These are phyloP conservation scores for Apiospora phragmitis DNA, from an alignment of 2,329 filamentous ascomycete species.

Conservation along the genomic window DNA sequence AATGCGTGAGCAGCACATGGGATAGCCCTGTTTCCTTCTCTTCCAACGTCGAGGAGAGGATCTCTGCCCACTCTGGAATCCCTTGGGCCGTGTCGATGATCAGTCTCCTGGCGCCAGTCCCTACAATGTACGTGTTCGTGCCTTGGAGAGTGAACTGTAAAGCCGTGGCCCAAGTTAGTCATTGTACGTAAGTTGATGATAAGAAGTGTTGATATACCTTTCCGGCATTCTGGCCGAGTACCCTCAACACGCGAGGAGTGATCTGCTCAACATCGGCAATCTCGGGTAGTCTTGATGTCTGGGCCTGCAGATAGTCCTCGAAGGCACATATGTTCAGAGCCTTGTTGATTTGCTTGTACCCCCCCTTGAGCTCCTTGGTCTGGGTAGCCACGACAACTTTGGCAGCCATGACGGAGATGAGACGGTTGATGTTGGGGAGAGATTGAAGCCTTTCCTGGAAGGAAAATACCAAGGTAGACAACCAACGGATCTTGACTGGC, in stretches of 20 bases:
- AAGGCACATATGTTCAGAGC: constrained; percentile 16
- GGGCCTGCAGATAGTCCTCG: not conserved
- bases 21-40: too few species aligned
- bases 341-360: constrained; percentile 49
- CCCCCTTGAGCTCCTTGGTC: too few species aligned
- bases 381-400: too few species aligned
- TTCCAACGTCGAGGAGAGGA: too few species aligned
- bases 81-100: constrained; percentile 92
- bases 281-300: not conserved
- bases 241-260: not conserved
- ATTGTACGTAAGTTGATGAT: too few species aligned
- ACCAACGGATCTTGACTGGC: too few species aligned
- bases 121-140: constrained; percentile 94
- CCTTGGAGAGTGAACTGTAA: constrained; percentile 67
- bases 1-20: constrained; percentile 79
- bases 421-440: too few species aligned
- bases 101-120: constrained; percentile 69
- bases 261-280: not conserved
- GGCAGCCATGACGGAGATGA: too few species aligned
- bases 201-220: too few species aligned
- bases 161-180: too few species aligned
- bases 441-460: too few species aligned
- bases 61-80: constrained; percentile 65
- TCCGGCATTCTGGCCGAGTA: not conserved
- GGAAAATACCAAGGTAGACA: too few species aligned